phyloP scores from a whole-genome alignment of 768 basidiomycete genomes.

The Amanita fuliginea region DNA sequence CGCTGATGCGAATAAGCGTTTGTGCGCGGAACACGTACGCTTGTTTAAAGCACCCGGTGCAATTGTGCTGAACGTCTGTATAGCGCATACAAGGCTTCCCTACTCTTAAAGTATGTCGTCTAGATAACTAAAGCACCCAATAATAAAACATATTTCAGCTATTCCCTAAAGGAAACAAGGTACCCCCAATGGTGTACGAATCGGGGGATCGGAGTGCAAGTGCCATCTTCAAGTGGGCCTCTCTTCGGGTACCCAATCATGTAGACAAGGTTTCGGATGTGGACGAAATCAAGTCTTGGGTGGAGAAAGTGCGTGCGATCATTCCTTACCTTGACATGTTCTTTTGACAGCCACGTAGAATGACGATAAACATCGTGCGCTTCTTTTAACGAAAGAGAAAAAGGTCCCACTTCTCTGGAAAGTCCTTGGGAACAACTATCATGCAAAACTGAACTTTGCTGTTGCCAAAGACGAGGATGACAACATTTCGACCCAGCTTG shows the following conservation, averaged over 20 bases:
- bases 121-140: no score
- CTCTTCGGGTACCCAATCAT: conserved; percentile 61
- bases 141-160: conserved; percentile 25
- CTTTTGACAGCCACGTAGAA: conserved; percentile 11
- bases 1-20: conserved; percentile 61
- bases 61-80: not conserved
- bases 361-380: conserved; percentile 37
- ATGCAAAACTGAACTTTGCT: conserved; percentile 49
- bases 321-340: not conserved
- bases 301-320: conserved; percentile 43
- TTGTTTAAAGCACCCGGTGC: not conserved
- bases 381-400: conserved; percentile 68
- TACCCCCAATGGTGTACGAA: conserved; percentile 56
- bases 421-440: conserved; percentile 64
- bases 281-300: conserved; percentile 56
- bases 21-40: conserved; percentile 70
- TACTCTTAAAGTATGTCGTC: conserved; percentile 62
- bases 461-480: conserved; percentile 59
- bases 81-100: conserved; percentile 85
- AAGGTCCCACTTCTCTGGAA: conserved; percentile 74
- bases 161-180: conserved; percentile 65
- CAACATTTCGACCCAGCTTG: conserved; percentile 43
- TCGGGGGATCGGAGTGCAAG: conserved; percentile 59
- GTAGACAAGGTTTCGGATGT: conserved; percentile 47
- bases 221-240: conserved; percentile 67